Percentiles rank a stretch among this genome's conserved stretches.
These are phyloP conservation scores for Meyerozyma sp. DNA, from an alignment of 1,139 yeast species.

Conservation along the genomic window DNA sequence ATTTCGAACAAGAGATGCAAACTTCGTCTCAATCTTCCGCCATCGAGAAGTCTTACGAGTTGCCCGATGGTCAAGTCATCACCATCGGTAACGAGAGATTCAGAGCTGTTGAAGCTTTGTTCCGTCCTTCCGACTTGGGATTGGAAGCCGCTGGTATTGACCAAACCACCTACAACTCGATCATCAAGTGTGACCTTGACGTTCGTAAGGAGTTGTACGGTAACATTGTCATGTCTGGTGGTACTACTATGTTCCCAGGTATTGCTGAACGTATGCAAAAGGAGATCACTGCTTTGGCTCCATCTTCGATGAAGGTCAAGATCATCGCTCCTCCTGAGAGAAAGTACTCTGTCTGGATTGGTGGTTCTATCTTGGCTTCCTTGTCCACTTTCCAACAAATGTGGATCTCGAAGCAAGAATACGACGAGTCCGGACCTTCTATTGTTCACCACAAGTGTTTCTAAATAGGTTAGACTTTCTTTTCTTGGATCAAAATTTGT, in stretches of 20 bases:
- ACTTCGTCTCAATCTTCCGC: constrained; percentile 98
- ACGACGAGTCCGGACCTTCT: constrained; percentile 99
- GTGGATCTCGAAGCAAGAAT: constrained; percentile 99
- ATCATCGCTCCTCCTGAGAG: constrained; percentile 99
- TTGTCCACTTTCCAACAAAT: constrained; percentile 99
- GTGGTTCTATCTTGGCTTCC: constrained; percentile 99
- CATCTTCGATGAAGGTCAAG: constrained; percentile 99
- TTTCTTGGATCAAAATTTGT: constrained; percentile 1
- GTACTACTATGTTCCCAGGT: constrained; percentile 99
- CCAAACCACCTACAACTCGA: constrained; percentile 98
- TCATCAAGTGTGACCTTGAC: constrained; percentile 98
- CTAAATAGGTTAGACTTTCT: constrained; percentile 39
- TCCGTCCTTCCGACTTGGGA: constrained; percentile 98
- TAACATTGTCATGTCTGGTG: constrained; percentile 99
- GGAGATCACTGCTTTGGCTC: constrained; percentile 99
- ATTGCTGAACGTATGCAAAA: constrained; percentile 99
- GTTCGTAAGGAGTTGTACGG: constrained; percentile 98
- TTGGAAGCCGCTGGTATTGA: constrained; percentile 99
- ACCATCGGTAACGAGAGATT: constrained; percentile 99
- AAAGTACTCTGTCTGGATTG: constrained; percentile 99
- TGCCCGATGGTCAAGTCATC: constrained; percentile 99
- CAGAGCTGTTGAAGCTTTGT: constrained; percentile 99
- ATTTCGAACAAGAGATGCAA: constrained; percentile 97
- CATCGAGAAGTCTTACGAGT: constrained; percentile 97
- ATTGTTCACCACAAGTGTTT: constrained; percentile 99